A percentile compares a stretch with the other conserved stretches of the same genome.
These are phyloP conservation scores for Ceratocystis cubensis DNA, from an alignment of 2,329 filamentous ascomycete genomes.

Conservation along the genomic window DNA sequence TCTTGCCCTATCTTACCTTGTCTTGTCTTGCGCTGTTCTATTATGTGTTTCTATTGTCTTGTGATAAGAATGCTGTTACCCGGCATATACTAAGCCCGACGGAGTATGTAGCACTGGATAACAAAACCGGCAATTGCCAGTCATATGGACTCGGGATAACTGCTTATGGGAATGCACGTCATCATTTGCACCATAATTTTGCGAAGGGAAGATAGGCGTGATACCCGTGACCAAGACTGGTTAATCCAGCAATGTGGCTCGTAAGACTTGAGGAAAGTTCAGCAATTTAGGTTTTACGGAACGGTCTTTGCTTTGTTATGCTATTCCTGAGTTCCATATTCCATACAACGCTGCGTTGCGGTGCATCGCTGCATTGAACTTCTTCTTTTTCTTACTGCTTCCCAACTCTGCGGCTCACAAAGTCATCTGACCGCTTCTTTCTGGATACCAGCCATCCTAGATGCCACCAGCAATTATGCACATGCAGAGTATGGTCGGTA, in stretches of 20 bases:
- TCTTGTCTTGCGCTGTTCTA: neutral
- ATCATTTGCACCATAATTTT: neutral
- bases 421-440: slow-evolving; percentile 2
- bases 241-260: neutral
- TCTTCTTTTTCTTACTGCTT: neutral
- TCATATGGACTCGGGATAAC: neutral
- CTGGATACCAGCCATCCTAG: neutral
- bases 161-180: neutral
- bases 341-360: neutral
- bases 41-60: neutral
- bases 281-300: neutral
- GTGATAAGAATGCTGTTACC: neutral
- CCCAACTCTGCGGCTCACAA: neutral
- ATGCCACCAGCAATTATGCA: slow-evolving; percentile 2
- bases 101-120: neutral
- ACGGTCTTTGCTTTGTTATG: neutral
- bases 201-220: neutral
- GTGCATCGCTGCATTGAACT: too few relatives aligned
- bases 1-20: neutral
- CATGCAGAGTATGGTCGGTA: slow-evolving; percentile 8
- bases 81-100: neutral
- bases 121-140: neutral
- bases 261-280: neutral
- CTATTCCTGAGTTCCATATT: neutral
- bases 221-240: neutral